These are phyloP conservation scores for Wolfiporia cocos DNA, from an alignment of 1,284 basidiomycete genomes.

Conservation along the genomic window DNA sequence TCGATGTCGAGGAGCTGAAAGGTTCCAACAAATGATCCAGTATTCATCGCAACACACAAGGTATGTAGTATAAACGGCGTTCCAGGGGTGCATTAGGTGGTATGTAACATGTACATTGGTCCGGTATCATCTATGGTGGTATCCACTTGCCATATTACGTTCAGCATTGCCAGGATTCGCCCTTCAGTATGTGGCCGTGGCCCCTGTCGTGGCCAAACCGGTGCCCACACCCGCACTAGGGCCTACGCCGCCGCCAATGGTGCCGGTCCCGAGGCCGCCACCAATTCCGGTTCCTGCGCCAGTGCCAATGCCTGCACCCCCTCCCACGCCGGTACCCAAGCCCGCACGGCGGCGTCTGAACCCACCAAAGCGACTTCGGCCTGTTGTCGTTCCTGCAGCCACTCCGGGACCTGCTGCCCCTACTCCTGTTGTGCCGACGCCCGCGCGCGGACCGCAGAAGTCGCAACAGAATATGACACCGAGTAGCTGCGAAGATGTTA, in stretches of 20 bases:
- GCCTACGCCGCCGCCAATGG: neutral
- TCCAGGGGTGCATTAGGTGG: no score
- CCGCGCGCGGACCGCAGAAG: slow-evolving; percentile 1
- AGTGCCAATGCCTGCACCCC: neutral
- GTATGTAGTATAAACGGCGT: no score
- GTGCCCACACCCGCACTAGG: neutral
- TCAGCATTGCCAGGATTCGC: no score
- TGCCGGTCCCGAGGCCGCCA: neutral
- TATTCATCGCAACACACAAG: no score
- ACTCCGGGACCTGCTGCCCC: slow-evolving; percentile 1
- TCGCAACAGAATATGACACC: slow-evolving; percentile 7
- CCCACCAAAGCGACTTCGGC: neutral
- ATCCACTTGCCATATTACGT: neutral
- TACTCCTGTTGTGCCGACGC: neutral
- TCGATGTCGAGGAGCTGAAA: no score
- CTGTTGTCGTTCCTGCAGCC: slow-evolving; percentile 2
- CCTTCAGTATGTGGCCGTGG: neutral
- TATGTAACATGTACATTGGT: no score
- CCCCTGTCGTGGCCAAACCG: neutral
- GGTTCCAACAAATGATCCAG: no score
- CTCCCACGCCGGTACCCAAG: neutral
- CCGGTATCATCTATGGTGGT: no score
- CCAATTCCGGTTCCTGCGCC: neutral
- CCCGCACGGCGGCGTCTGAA: neutral
- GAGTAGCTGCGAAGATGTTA: slow-evolving; percentile 1